Conservation (phyloP, 306 rosid species). For the Canavalia ensiformis region DNA sequence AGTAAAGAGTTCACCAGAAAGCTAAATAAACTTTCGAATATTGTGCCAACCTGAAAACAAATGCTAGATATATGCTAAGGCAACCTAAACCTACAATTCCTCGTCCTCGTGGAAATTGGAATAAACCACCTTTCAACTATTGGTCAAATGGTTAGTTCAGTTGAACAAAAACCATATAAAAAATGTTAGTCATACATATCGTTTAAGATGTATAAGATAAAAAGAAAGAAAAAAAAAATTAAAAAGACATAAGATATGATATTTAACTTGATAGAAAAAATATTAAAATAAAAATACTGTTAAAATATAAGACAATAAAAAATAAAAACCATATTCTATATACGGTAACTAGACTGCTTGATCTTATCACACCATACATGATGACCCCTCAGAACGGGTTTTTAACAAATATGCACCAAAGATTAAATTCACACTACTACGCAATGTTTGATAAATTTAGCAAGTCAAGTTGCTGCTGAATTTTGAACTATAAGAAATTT, state of each 20-base stretch:
- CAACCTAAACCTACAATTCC: background rate
- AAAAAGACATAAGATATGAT: no score
- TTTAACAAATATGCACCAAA: background rate
- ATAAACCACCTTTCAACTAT: conserved; percentile 13
- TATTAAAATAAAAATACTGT: no score
- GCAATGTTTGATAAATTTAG: background rate
- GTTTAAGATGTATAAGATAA: no score
- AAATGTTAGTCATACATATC: no score
- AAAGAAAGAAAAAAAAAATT: no score
- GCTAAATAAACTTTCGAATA: background rate
- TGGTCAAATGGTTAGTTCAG: background rate
- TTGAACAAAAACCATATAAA: no score
- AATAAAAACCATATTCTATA: background rate
- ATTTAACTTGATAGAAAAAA: no score
- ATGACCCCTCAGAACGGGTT: background rate
- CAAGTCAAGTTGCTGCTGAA: background rate
- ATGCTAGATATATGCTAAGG: background rate
- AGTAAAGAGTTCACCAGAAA: background rate
- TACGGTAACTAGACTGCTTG: background rate
- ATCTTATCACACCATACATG: background rate
- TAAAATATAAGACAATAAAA: no score
- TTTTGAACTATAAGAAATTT: background rate
- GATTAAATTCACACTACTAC: background rate
- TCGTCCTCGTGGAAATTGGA: background rate
- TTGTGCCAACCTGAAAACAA: background rate